Percentiles rank a stretch among this genome's conserved stretches.
Evolutionary conservation across 148 eudicot species (phyloP).

Genomic region (Cornus kousa): DNA sequence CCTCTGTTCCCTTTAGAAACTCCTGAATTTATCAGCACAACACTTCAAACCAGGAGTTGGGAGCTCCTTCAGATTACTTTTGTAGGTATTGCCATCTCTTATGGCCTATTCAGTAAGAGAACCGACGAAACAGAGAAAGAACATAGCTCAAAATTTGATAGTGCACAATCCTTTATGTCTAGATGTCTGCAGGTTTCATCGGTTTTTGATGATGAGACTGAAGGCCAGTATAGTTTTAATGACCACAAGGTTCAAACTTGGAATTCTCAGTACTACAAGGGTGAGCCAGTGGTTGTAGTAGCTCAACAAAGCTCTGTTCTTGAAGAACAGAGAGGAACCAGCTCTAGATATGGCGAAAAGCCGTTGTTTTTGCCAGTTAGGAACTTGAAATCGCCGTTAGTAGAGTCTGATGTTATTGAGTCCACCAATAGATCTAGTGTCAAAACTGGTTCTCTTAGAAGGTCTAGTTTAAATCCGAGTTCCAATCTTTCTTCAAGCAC

Average conservation of each 20-base stretch:
- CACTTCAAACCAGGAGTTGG: conserved; percentile 52
- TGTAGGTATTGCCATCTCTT: conserved; percentile 91
- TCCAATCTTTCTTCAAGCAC: conserved; percentile 26
- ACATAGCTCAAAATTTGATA: conserved; percentile 38
- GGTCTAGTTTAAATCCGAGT: conserved; percentile 27
- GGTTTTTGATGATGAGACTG: conserved; percentile 71
- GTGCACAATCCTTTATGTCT: conserved; percentile 62
- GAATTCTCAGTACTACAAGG: conserved; percentile 70
- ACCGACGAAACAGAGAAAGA: conserved; percentile 37
- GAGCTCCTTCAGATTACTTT: conserved; percentile 78
- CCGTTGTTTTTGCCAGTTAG: conserved; percentile 84
- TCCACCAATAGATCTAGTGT: conserved; percentile 8
- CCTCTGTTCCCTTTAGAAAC: conserved; percentile 74
- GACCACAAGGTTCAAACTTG: conserved; percentile 64
- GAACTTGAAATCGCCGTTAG: conserved; percentile 62
- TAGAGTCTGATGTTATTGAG: conserved; percentile 21
- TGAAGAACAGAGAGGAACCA: conserved; percentile 24
- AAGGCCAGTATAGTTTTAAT: conserved; percentile 29
- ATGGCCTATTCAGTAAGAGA: conserved; percentile 76
- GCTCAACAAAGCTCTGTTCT: conserved; percentile 35
- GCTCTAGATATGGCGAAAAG: conserved; percentile 31
- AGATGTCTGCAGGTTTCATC: conserved; percentile 68
- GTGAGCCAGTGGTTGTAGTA: conserved; percentile 62
- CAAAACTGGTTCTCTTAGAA: conserved; percentile 19
- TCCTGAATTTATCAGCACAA: conserved; percentile 45